Conservation (phyloP, 2,329 filamentous ascomycete genomes). For the Metarhizium robertsii region DNA sequence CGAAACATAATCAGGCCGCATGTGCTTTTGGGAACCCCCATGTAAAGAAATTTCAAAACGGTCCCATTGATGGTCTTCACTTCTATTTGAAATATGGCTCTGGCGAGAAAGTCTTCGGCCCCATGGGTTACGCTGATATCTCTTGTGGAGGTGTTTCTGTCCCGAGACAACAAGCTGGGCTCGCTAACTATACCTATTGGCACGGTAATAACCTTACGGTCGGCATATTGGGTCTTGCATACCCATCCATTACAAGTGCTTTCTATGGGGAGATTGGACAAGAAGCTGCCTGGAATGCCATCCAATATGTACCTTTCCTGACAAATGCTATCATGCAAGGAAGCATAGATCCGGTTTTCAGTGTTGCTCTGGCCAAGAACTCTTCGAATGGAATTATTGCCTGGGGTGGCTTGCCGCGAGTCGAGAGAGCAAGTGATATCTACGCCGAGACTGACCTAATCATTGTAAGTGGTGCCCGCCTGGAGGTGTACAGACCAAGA, state of each 20-base stretch:
- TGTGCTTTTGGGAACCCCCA: slow-evolving; percentile 33
- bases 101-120: slow-evolving; percentile 37
- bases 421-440: slow-evolving; percentile 19
- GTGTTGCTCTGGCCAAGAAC: slow-evolving; percentile 37
- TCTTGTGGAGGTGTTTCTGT: slow-evolving; percentile 35
- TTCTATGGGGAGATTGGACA: slow-evolving; percentile 30
- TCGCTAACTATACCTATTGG: slow-evolving; percentile 42
- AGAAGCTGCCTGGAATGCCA: slow-evolving; percentile 27
- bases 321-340: slow-evolving; percentile 38
- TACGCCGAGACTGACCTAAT: slow-evolving; percentile 31
- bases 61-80: slow-evolving; percentile 30
- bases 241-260: slow-evolving; percentile 38
- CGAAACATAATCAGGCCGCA: slow-evolving; percentile 16
- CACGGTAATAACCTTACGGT: slow-evolving; percentile 41
- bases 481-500: not conserved
- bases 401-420: slow-evolving; percentile 36
- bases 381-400: slow-evolving; percentile 34
- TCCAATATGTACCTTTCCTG: slow-evolving; percentile 38
- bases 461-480: slow-evolving; percentile 26
- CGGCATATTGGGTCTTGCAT: slow-evolving; percentile 41
- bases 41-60: slow-evolving; percentile 30
- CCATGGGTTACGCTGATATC: slow-evolving; percentile 37
- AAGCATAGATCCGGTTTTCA: slow-evolving; percentile 34
- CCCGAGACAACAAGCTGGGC: slow-evolving; percentile 34
- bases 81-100: slow-evolving; percentile 38